Evolutionary conservation across 2,329 filamentous ascomycete species (phyloP).

Genomic region (Microdochium paspali): DNA sequence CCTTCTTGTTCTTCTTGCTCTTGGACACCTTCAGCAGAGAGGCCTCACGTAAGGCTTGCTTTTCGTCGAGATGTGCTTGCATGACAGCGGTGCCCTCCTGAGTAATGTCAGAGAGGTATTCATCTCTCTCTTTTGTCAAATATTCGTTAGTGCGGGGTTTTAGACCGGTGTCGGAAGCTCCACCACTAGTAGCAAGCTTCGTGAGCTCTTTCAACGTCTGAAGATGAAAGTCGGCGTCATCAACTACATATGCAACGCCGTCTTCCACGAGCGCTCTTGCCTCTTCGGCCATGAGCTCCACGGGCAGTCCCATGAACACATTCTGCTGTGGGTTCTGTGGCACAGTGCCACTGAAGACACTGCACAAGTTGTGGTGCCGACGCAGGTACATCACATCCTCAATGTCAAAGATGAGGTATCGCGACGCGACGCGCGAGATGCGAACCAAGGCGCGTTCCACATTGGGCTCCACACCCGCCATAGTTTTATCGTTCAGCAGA

Average conservation of each 20-base stretch:
- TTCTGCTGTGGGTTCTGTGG: slow-evolving; percentile 94
- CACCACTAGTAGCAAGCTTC: slow-evolving; percentile 13
- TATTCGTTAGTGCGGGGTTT: background rate
- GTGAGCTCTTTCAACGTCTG: slow-evolving; percentile 50
- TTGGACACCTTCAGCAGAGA: slow-evolving; percentile 1
- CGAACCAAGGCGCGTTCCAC: too few species aligned
- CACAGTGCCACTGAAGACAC: slow-evolving; percentile 76
- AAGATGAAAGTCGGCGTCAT: slow-evolving; percentile 66
- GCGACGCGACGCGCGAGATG: slow-evolving; percentile 70
- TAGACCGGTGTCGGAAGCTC: too few species aligned
- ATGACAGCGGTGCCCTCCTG: background rate
- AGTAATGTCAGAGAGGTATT: slow-evolving; percentile 5
- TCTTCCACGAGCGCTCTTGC: slow-evolving; percentile 71
- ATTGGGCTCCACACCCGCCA: too few species aligned
- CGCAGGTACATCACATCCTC: slow-evolving; percentile 71
- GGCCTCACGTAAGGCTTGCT: slow-evolving; percentile 13
- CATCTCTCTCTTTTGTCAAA: slow-evolving; percentile 28
- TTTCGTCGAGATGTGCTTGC: slow-evolving; percentile 28
- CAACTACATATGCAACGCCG: slow-evolving; percentile 67
- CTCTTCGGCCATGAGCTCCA: slow-evolving; percentile 89
- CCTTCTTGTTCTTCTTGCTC: slow-evolving; percentile 8
- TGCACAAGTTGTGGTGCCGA: slow-evolving; percentile 73
- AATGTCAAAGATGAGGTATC: slow-evolving; percentile 85
- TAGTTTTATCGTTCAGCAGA: background rate
- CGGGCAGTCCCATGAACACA: slow-evolving; percentile 78